Evolutionary conservation across 352 stramenopile species (phyloP).

Genomic region (Phytophthora sansomeana): DNA sequence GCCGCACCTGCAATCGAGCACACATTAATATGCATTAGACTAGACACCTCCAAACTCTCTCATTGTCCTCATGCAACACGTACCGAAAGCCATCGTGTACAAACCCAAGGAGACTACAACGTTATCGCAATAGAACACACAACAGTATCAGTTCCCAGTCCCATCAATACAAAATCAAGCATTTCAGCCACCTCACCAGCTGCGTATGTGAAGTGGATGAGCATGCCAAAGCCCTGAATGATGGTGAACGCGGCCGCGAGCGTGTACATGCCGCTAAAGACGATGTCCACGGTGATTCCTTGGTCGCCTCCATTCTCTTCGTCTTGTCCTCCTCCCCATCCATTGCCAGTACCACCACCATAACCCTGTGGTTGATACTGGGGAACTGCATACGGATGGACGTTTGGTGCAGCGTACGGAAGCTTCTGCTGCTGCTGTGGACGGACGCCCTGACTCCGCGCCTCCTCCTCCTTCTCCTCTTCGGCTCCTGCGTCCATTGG

Average conservation of each 20-base stretch:
- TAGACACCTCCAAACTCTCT: background rate
- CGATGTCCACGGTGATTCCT: slow-evolving; percentile 74
- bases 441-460: slow-evolving; percentile 10
- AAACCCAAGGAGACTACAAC: slow-evolving; percentile 68
- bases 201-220: slow-evolving; percentile 72
- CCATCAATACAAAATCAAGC: background rate
- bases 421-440: slow-evolving; percentile 41
- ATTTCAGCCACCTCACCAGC: slow-evolving; percentile 44
- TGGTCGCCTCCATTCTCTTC: slow-evolving; percentile 52
- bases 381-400: slow-evolving; percentile 83
- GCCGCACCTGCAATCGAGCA: slow-evolving; percentile 46
- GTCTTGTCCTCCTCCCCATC: slow-evolving; percentile 53
- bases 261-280: slow-evolving; percentile 90
- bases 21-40: background rate
- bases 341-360: slow-evolving; percentile 38
- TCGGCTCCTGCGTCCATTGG: slow-evolving; percentile 46
- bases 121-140: slow-evolving; percentile 13
- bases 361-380: slow-evolving; percentile 79
- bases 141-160: slow-evolving; percentile 16
- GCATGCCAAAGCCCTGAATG: slow-evolving; percentile 88
- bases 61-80: background rate
- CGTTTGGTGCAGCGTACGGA: slow-evolving; percentile 75
- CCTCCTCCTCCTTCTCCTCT: slow-evolving; percentile 67
- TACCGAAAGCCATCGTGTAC: slow-evolving; percentile 90
- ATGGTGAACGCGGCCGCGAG: slow-evolving; percentile 82